These are phyloP conservation scores for Lithocarpus polystachyus DNA, from an alignment of 306 rosid genomes.

Conservation along the genomic window DNA sequence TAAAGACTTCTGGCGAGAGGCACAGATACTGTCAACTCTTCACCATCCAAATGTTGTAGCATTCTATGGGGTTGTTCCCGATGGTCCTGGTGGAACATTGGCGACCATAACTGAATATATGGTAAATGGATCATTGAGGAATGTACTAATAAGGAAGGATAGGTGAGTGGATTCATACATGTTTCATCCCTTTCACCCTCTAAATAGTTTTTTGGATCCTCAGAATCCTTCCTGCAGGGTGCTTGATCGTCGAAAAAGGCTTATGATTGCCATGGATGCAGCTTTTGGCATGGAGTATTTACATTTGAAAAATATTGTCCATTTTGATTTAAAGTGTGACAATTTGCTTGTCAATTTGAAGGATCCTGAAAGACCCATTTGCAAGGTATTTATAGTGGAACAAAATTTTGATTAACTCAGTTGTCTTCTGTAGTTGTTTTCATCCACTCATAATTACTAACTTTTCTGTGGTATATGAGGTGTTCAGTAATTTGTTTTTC, in stretches of 20 bases:
- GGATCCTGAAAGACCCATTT: constrained; percentile 84
- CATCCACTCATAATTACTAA: neutral
- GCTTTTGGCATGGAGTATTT: constrained; percentile 99
- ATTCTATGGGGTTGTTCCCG: constrained; percentile 90
- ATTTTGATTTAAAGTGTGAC: constrained; percentile 95
- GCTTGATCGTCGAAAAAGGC: constrained; percentile 82
- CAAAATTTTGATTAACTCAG: neutral
- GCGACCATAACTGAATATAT: constrained; percentile 91
- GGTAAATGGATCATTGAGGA: constrained; percentile 94
- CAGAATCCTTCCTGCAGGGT: constrained; percentile 54
- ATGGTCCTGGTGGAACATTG: constrained; percentile 81
- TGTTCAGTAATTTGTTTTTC: constrained; percentile 5
- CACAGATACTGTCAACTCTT: constrained; percentile 83
- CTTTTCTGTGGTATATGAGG: constrained; percentile 1
- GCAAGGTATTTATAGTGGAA: constrained; percentile 63
- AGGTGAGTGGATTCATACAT: constrained; percentile 37
- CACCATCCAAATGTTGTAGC: constrained; percentile 99
- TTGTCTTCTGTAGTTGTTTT: neutral
- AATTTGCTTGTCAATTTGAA: constrained; percentile 91
- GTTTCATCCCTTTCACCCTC: constrained; percentile 6
- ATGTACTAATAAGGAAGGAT: constrained; percentile 67
- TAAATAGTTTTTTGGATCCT: constrained; percentile 2
- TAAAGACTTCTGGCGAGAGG: constrained; percentile 97
- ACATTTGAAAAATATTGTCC: constrained; percentile 87
- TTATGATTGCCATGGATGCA: constrained; percentile 83